Evolutionary conservation across 75 land plant species (phyloP).

Genomic region (Cryptomeria japonica): DNA sequence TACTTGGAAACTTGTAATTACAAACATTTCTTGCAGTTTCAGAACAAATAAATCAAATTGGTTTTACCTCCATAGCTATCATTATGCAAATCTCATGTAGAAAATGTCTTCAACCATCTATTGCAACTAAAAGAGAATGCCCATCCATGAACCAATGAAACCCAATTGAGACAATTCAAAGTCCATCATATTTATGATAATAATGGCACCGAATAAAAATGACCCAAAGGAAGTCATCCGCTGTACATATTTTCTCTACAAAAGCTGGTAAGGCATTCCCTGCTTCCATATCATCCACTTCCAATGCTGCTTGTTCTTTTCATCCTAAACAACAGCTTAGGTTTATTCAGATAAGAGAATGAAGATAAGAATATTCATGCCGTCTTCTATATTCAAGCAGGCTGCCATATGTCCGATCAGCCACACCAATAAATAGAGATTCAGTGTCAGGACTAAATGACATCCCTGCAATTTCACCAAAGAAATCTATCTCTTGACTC

Average conservation of each 20-base stretch:
- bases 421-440: conserved; percentile 79
- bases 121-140: not conserved
- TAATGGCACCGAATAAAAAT: conserved; percentile 4
- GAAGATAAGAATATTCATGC: conserved; percentile 56
- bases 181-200: not conserved
- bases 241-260: conserved; percentile 17
- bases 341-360: conserved; percentile 29
- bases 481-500: conserved; percentile 89
- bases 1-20: not conserved
- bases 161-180: not conserved
- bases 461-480: conserved; percentile 93
- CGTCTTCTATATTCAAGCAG: conserved; percentile 71
- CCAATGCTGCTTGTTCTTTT: not conserved
- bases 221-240: not conserved
- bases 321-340: not conserved
- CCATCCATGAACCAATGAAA: not conserved
- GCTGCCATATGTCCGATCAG: conserved; percentile 96
- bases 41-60: not conserved
- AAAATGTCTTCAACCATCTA: conserved; percentile 3
- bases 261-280: not conserved
- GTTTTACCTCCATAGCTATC: not conserved
- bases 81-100: not conserved
- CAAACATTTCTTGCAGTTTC: not conserved
- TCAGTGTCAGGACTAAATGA: conserved; percentile 95
- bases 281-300: not conserved